Evolutionary conservation across 2,329 filamentous ascomycete genomes (phyloP), one percentile per base, ranked within the genome.

Genomic region (Ophiobolus disseminans): DNA sequence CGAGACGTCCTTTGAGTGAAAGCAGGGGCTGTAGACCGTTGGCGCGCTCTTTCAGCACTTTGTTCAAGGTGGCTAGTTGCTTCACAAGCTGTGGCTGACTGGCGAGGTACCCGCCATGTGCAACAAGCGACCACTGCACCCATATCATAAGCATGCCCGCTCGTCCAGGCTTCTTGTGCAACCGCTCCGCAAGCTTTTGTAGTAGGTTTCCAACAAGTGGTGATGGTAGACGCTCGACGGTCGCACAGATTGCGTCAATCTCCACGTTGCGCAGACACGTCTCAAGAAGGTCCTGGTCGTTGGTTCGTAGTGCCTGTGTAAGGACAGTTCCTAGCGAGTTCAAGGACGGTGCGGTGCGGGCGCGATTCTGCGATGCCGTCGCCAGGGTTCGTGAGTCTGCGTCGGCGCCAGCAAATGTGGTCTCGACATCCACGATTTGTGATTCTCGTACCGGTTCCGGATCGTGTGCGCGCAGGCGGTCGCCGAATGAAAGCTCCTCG

Each of bases 121-220:
- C 87, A 25, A 97, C 86, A 45, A 97, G 83, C 1, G 91, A 93
- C 90, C 91, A 96, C 75, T 97, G 92, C 34, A 97, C 89, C 92
- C 94, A 99, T 13, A 89, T 85, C 82, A 97, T 92, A 23, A 99
- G 83, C 67, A 87, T 90, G 41, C 92, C 91, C 11, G 94, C 93
- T 45, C 94, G 85, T 3, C 93, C 94, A 1, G 94, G 94, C 35
- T 91, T 86, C 58, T 88, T 85, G 74, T 96, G 88, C 70, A 99
- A 84, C 50, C 92, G 84, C 61, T 95, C 89, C 7, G 94, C 90
- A 41, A 99, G 83, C 73, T 90, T 91, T 65, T 86, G 86, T 48
- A 99, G 83, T 8, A 99, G 82, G 6, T 78, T 82, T 26, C 86
- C 87, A 5, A 94, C 92, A 19, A 97, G 85, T 3, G 86, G 82